Percentiles rank a stretch among this genome's conserved stretches.
These are phyloP conservation scores for Glomus cerebriforme DNA, from an alignment of 192 early-diverging fungal species.

Conservation along the genomic window DNA sequence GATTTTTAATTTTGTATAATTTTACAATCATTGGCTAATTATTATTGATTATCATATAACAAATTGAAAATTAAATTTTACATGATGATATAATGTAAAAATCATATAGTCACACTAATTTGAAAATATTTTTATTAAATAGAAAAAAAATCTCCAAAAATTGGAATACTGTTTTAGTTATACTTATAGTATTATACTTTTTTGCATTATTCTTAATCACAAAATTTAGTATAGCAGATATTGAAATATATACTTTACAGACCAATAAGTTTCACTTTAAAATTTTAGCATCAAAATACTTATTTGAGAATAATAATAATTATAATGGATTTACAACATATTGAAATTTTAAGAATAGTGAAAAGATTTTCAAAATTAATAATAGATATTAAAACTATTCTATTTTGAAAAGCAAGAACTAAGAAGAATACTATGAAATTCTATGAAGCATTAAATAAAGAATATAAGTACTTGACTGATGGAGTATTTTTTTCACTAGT, in stretches of 20 bases:
- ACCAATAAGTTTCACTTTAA: conserved; percentile 3
- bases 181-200: conserved; percentile 1
- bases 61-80: too few species aligned
- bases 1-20: too few species aligned
- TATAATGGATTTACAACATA: conserved; percentile 10
- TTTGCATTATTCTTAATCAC: background rate
- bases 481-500: conserved; percentile 5
- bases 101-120: too few species aligned
- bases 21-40: too few species aligned
- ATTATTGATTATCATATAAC: too few species aligned
- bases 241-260: conserved; percentile 5
- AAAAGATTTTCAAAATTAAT: conserved; percentile 11
- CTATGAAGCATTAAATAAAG: conserved; percentile 7
- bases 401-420: conserved; percentile 1
- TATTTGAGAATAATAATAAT: conserved; percentile 15
- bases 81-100: too few species aligned
- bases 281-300: conserved; percentile 9
- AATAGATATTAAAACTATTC: conserved; percentile 6
- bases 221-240: background rate
- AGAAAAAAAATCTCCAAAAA: background rate
- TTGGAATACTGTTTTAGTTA: conserved; percentile 12
- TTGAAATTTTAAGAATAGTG: conserved; percentile 1
- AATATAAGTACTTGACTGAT: background rate
- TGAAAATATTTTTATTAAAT: background rate
- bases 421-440: conserved; percentile 4